A percentile compares a stretch with the other conserved stretches of the same genome.
These are phyloP conservation scores for Capronia americana DNA, from an alignment of 2,329 filamentous ascomycete genomes.

Conservation along the genomic window DNA sequence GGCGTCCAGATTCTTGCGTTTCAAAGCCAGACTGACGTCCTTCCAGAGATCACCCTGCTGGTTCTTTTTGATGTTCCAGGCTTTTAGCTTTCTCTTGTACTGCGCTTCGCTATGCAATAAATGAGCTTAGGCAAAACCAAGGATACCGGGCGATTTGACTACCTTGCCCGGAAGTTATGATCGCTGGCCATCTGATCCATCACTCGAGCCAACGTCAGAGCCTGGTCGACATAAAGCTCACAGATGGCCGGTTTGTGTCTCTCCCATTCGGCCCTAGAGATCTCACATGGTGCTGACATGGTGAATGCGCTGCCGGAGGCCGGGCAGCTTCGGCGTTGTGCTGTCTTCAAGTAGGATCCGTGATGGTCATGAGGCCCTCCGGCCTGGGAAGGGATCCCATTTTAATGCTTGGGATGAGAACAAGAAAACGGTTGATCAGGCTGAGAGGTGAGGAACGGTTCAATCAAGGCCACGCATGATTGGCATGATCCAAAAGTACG, in stretches of 20 bases:
- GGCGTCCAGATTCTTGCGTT: background rate
- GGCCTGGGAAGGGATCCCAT: background rate
- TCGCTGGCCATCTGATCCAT: conserved; percentile 5
- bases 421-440: background rate
- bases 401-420: background rate
- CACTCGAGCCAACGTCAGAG: background rate
- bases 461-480: background rate
- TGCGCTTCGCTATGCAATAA: conserved; percentile 1
- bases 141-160: background rate
- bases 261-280: conserved; percentile 4
- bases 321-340: background rate
- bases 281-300: background rate
- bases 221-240: conserved; percentile 2
- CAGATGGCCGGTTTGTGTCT: conserved; percentile 11
- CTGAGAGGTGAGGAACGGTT: background rate
- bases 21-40: background rate
- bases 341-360: background rate
- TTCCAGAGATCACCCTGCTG: conserved; percentile 7
- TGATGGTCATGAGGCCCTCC: background rate
- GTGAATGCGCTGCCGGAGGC: background rate
- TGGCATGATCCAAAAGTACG: background rate
- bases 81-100: conserved; percentile 11
- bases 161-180: conserved; percentile 10
- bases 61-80: background rate
- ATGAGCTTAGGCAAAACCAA: background rate